A percentile compares a stretch with the other conserved stretches of the same genome.
These are phyloP conservation scores for Thielaviopsis euricoi DNA, from an alignment of 2,329 filamentous ascomycete genomes.

Conservation along the genomic window DNA sequence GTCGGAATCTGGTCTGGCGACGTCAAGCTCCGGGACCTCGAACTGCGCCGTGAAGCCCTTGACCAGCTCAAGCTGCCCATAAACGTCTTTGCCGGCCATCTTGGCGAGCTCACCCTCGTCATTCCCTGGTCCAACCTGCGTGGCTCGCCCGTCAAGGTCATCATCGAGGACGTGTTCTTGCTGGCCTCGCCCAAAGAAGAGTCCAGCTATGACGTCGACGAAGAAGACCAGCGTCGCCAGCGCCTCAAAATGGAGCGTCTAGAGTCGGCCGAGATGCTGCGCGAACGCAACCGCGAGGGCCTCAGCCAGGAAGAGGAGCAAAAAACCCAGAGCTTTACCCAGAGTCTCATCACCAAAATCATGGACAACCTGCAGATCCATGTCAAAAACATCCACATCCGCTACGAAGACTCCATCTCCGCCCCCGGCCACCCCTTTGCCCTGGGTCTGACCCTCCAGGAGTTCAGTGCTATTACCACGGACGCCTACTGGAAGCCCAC, in stretches of 20 bases:
- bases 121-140: conserved; percentile 97
- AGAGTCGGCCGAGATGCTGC: conserved; percentile 86
- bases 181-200: conserved; percentile 92
- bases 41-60: conserved; percentile 84
- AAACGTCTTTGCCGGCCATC: conserved; percentile 89
- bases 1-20: conserved; percentile 98
- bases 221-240: conserved; percentile 74
- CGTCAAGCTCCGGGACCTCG: conserved; percentile 83
- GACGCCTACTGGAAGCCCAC: conserved; percentile 89
- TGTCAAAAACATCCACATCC: conserved; percentile 95
- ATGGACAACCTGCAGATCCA: conserved; percentile 97
- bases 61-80: conserved; percentile 93
- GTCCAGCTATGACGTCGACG: conserved; percentile 78
- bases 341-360: conserved; percentile 87
- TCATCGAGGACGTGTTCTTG: conserved; percentile 93
- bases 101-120: conserved; percentile 76
- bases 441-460: conserved; percentile 77
- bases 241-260: conserved; percentile 98
- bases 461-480: conserved; percentile 94
- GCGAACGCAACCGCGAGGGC: conserved; percentile 81
- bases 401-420: conserved; percentile 95
- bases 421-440: conserved; percentile 91
- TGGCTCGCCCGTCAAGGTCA: conserved; percentile 83
- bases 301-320: conserved; percentile 91
- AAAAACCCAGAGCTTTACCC: conserved; percentile 94